phyloP scores from a whole-genome alignment of 2,329 filamentous ascomycete genomes.

The Bipolaris sorokiniana region DNA sequence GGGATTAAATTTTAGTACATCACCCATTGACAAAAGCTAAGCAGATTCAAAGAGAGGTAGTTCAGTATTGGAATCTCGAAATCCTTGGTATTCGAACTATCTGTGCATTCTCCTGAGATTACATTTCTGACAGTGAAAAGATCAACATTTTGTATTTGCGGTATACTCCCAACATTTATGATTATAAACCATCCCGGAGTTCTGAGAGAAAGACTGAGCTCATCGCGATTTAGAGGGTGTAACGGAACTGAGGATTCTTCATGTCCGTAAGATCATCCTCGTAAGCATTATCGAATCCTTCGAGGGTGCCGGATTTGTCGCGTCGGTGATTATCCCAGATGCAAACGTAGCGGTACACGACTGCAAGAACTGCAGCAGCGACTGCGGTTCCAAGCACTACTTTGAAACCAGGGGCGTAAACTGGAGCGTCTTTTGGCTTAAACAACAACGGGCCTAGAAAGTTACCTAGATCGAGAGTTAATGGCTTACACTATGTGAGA shows the following conservation, averaged over 20 bases:
- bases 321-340: slow-evolving; percentile 53
- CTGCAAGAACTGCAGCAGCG: slow-evolving; percentile 44
- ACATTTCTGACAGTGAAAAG: neutral
- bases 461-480: neutral
- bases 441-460: neutral
- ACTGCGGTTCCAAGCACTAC: slow-evolving; percentile 49
- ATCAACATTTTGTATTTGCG: neutral
- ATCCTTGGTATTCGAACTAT: too few relatives aligned
- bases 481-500: neutral
- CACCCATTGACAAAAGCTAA: too few relatives aligned
- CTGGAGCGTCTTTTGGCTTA: neutral
- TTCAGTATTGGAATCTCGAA: too few relatives aligned
- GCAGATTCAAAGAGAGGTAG: too few relatives aligned
- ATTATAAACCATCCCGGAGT: neutral
- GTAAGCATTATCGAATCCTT: slow-evolving; percentile 60
- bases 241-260: slow-evolving; percentile 32
- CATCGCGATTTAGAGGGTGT: slow-evolving; percentile 11
- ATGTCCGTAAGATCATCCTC: slow-evolving; percentile 60
- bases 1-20: too few relatives aligned
- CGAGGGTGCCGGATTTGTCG: slow-evolving; percentile 52
- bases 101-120: neutral
- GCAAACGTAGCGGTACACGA: slow-evolving; percentile 56
- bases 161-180: neutral
- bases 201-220: neutral
- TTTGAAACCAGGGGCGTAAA: slow-evolving; percentile 39